Conservation (phyloP, 345 rosid genomes). For the Eucalyptus regnans region DNA sequence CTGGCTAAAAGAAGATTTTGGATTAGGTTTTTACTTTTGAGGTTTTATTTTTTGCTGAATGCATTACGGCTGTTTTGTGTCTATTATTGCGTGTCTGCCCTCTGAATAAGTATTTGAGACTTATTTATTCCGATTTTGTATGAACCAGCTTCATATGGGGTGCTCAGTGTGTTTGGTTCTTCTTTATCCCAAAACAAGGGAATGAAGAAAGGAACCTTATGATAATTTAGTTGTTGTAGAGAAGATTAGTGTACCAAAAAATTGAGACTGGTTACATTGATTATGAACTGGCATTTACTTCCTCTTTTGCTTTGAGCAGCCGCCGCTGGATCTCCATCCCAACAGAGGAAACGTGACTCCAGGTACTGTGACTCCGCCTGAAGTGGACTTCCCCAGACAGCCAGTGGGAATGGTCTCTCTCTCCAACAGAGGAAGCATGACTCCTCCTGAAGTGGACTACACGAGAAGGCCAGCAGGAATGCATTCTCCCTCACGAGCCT, state of each 20-base stretch:
- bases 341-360: slow-evolving; percentile 22
- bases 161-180: not conserved
- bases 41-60: not conserved
- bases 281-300: not conserved
- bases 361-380: not conserved
- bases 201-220: not conserved
- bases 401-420: slow-evolving; percentile 15
- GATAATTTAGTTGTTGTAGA: not conserved
- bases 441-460: slow-evolving; percentile 33
- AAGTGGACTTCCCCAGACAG: slow-evolving; percentile 37
- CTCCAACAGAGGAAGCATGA: slow-evolving; percentile 23
- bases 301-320: slow-evolving; percentile 33
- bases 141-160: not conserved
- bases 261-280: not conserved
- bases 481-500: slow-evolving; percentile 19
- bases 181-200: not conserved
- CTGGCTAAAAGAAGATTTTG: not conserved
- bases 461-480: slow-evolving; percentile 17
- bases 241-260: not conserved
- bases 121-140: not conserved
- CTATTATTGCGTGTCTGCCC: not conserved
- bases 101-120: not conserved
- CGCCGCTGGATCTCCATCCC: slow-evolving; percentile 46
- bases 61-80: not conserved
- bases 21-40: not conserved